Evolutionary conservation across 2,329 filamentous ascomycete genomes (phyloP).

Genomic region (Diaporthe vaccinii): DNA sequence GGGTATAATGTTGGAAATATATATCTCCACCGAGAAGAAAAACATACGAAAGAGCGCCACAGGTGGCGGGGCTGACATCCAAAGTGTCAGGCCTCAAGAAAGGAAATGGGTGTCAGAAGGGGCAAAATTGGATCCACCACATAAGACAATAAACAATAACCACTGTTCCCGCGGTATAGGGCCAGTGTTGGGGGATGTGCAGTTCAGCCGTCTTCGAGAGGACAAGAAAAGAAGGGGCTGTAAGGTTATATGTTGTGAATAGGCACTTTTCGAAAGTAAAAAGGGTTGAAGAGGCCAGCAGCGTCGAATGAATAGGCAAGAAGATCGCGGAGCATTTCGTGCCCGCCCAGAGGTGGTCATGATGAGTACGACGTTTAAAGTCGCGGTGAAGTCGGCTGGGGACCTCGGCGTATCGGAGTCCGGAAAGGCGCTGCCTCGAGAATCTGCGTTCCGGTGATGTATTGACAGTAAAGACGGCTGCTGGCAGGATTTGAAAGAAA

Average conservation of each 20-base stretch:
- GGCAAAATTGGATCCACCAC: conserved; percentile 21
- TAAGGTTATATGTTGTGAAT: conserved; percentile 33
- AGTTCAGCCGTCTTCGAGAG: not conserved
- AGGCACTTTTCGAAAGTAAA: conserved; percentile 30
- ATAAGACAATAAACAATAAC: conserved; percentile 42
- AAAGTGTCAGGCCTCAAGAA: conserved; percentile 12
- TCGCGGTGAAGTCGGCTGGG: not conserved
- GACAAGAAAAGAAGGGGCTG: conserved; percentile 11
- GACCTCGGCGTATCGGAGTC: not conserved
- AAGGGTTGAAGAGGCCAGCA: conserved; percentile 27
- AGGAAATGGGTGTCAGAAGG: not conserved
- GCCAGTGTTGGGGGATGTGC: conserved; percentile 35
- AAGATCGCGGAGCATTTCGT: conserved; percentile 23
- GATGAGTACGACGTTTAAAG: not conserved
- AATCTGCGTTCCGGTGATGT: conserved; percentile 10
- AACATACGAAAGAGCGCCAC: conserved; percentile 11
- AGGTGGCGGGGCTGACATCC: conserved; percentile 23
- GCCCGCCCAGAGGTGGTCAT: conserved; percentile 16
- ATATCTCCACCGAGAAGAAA: conserved; percentile 30
- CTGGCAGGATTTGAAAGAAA: conserved; percentile 29
- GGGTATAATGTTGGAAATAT: conserved; percentile 31
- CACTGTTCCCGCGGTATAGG: conserved; percentile 15
- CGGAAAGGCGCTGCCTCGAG: conserved; percentile 32
- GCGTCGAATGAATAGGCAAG: conserved; percentile 32
- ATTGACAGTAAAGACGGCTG: conserved; percentile 27